Conservation (phyloP, 2,329 filamentous ascomycete genomes). For the Fusarium solani-melongenae region DNA sequence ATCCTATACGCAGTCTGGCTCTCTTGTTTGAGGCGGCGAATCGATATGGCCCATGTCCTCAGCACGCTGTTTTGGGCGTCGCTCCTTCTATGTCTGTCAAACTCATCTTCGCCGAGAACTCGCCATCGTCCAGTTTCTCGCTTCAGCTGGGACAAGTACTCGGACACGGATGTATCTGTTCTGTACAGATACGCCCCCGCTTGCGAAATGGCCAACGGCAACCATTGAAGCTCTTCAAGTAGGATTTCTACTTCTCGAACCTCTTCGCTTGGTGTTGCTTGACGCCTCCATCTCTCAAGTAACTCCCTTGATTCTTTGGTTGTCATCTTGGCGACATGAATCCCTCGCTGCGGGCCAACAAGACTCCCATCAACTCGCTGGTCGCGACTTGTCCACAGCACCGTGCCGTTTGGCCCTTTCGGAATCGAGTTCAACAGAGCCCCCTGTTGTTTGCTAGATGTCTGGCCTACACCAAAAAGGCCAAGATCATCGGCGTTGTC, state of each 20-base stretch:
- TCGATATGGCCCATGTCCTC: slow-evolving; percentile 49
- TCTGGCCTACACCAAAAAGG: slow-evolving; percentile 40
- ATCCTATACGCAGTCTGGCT: slow-evolving; percentile 44
- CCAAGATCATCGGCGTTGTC: slow-evolving; percentile 49
- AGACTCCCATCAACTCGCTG: slow-evolving; percentile 41
- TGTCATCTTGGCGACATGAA: slow-evolving; percentile 42
- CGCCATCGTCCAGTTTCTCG: slow-evolving; percentile 37
- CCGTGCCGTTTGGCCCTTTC: slow-evolving; percentile 34
- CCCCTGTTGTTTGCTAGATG: not conserved
- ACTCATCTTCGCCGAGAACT: slow-evolving; percentile 32
- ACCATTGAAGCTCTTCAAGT: slow-evolving; percentile 39
- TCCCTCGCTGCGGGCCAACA: slow-evolving; percentile 31
- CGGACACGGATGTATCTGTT: slow-evolving; percentile 32
- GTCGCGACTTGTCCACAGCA: slow-evolving; percentile 50
- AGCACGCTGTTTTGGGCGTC: slow-evolving; percentile 48
- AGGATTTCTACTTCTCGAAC: slow-evolving; percentile 15
- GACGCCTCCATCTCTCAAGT: not conserved
- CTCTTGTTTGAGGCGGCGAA: slow-evolving; percentile 45
- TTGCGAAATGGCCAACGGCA: slow-evolving; percentile 49
- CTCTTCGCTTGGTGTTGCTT: not conserved
- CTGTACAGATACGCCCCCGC: slow-evolving; percentile 47
- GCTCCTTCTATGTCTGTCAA: slow-evolving; percentile 44
- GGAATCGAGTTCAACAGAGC: slow-evolving; percentile 41
- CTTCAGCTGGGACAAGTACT: slow-evolving; percentile 43
- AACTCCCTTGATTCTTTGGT: slow-evolving; percentile 21